Conservation (phyloP, 176 grass and related monocot species). For the Poa annua region DNA sequence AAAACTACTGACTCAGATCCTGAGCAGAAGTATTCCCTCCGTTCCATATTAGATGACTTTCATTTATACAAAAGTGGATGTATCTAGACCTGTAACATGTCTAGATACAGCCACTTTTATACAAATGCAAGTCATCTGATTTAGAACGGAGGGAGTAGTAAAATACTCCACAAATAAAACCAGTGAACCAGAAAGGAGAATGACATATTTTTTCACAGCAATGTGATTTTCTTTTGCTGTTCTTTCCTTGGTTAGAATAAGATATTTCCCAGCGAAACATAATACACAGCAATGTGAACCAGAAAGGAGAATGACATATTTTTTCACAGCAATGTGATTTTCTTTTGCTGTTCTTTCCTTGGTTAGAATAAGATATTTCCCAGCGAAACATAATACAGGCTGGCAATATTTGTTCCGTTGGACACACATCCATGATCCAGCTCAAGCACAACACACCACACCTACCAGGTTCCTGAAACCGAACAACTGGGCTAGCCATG, state of each 20-base stretch:
- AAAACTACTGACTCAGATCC: neutral
- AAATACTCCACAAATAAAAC: neutral
- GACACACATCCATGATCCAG: neutral
- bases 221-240: neutral
- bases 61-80: too few species aligned
- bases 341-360: neutral
- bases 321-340: neutral
- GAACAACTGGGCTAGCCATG: neutral
- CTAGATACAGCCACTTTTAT: too few species aligned
- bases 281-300: neutral
- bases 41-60: too few species aligned
- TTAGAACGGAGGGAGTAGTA: too few species aligned
- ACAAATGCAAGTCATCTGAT: too few species aligned
- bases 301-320: too few species aligned
- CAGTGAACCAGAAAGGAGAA: neutral
- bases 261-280: neutral
- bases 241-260: neutral
- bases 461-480: neutral
- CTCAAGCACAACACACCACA: too few species aligned
- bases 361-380: neutral
- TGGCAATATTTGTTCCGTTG: neutral
- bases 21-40: neutral
- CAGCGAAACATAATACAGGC: neutral
- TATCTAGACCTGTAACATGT: too few species aligned
- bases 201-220: neutral